Conservation (phyloP, 1,284 basidiomycete species). For the Cryptococcus wingfieldii region DNA sequence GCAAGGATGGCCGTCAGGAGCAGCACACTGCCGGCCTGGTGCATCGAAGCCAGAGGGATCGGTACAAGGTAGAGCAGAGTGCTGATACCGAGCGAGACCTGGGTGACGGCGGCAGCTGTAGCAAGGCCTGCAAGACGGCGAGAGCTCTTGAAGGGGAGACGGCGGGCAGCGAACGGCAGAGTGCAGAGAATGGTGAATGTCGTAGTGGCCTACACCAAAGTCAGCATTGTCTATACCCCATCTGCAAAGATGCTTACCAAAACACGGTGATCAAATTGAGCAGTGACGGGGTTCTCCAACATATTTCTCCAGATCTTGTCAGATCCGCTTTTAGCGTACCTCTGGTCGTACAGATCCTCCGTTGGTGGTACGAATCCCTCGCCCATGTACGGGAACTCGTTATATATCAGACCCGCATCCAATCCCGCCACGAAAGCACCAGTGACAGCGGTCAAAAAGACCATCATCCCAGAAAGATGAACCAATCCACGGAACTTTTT, state of each 20-base stretch:
- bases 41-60: slow-evolving; percentile 81
- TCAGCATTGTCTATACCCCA: slow-evolving; percentile 5
- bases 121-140: slow-evolving; percentile 62
- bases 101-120: slow-evolving; percentile 77
- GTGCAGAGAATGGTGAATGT: slow-evolving; percentile 69
- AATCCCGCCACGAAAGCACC: slow-evolving; percentile 97
- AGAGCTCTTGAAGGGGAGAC: slow-evolving; percentile 60
- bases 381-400: slow-evolving; percentile 98
- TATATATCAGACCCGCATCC: slow-evolving; percentile 93
- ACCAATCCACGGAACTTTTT: slow-evolving; percentile 60
- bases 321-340: slow-evolving; percentile 61
- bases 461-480: slow-evolving; percentile 64
- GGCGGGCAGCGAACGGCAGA: slow-evolving; percentile 61
- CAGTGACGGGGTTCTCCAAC: slow-evolving; percentile 95
- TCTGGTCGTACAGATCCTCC: slow-evolving; percentile 73
- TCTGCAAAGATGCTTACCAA: slow-evolving; percentile 57
- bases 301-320: slow-evolving; percentile 89
- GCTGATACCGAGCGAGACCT: slow-evolving; percentile 83
- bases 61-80: slow-evolving; percentile 94
- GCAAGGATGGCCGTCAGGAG: slow-evolving; percentile 82
- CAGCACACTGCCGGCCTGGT: slow-evolving; percentile 90
- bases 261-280: slow-evolving; percentile 92
- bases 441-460: slow-evolving; percentile 78
- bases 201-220: slow-evolving; percentile 62
- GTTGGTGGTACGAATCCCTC: slow-evolving; percentile 75